These are phyloP conservation scores for Venturia pyrina DNA, from an alignment of 2,329 filamentous ascomycete species.

Conservation along the genomic window DNA sequence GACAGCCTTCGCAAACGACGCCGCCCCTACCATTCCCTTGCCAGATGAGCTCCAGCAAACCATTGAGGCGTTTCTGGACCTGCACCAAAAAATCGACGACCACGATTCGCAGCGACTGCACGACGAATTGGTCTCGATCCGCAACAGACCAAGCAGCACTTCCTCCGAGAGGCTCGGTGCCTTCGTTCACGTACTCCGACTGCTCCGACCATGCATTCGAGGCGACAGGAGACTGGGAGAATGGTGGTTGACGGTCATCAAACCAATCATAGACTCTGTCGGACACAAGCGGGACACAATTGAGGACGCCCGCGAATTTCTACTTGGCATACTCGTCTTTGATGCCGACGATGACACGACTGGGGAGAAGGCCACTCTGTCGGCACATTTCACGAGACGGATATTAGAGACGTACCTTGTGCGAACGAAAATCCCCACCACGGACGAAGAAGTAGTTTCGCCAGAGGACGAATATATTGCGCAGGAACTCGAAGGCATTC, in stretches of 20 bases:
- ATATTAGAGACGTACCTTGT: conserved; percentile 34
- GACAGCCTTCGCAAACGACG: conserved; percentile 28
- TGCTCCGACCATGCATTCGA: conserved; percentile 53
- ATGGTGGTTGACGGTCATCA: conserved; percentile 61
- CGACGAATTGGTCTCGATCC: conserved; percentile 60
- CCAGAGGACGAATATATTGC: conserved; percentile 37
- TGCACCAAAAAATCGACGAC: conserved; percentile 58
- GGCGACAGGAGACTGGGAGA: conserved; percentile 52
- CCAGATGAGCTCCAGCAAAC: conserved; percentile 53
- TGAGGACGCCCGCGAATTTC: conserved; percentile 52
- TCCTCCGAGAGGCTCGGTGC: conserved; percentile 47
- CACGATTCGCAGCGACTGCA: conserved; percentile 59
- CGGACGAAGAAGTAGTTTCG: conserved; percentile 28
- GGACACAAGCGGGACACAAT: conserved; percentile 54
- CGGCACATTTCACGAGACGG: conserved; percentile 45
- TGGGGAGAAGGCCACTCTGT: conserved; percentile 34
- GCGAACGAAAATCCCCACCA: conserved; percentile 29
- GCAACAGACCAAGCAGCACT: conserved; percentile 52
- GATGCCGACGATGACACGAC: conserved; percentile 48
- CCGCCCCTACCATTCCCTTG: conserved; percentile 38
- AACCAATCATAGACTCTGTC: conserved; percentile 46
- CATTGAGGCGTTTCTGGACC: conserved; percentile 58
- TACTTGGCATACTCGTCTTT: conserved; percentile 54
- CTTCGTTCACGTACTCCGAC: conserved; percentile 60
- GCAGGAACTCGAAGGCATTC: conserved; percentile 42